phyloP scores from a whole-genome alignment of 768 basidiomycete genomes.

The Neoboletus brunneissimus region DNA sequence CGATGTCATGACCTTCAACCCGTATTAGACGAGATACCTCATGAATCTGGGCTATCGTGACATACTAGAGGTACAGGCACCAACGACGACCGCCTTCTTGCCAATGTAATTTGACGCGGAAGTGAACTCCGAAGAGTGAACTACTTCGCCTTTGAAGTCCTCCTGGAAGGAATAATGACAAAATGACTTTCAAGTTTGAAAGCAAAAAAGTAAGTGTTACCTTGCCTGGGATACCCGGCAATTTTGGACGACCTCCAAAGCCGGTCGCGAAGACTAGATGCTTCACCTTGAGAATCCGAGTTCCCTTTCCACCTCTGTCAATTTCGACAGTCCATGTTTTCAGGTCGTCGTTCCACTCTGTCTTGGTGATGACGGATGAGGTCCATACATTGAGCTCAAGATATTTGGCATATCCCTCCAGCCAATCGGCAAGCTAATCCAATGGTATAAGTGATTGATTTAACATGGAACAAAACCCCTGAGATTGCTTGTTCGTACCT shows the following conservation, averaged over 20 bases:
- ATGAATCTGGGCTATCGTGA: neutral
- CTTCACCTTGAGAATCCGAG: conserved; percentile 39
- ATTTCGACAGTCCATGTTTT: conserved; percentile 48
- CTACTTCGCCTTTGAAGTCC: conserved; percentile 49
- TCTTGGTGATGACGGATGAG: conserved; percentile 40
- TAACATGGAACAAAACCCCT: neutral
- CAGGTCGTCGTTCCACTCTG: conserved; percentile 36
- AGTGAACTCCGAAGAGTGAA: conserved; percentile 54
- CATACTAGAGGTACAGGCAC: conserved; percentile 63
- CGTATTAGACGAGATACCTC: conserved; percentile 8
- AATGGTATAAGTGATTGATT: neutral
- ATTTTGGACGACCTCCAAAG: conserved; percentile 41
- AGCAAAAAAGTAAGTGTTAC: conserved; percentile 19
- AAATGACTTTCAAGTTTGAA: neutral
- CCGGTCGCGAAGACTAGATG: conserved; percentile 61
- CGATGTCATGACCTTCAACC: conserved; percentile 35
- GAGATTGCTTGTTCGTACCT: conserved; percentile 29
- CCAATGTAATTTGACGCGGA: conserved; percentile 48
- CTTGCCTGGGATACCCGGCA: conserved; percentile 45
- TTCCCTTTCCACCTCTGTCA: conserved; percentile 30
- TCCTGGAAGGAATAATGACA: conserved; percentile 29
- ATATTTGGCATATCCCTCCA: conserved; percentile 57
- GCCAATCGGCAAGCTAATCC: conserved; percentile 58
- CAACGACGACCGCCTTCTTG: conserved; percentile 67
- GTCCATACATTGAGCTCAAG: conserved; percentile 68